Base-by-base conservation (phyloP, 179 eudicot species). In the Spergularia azorica region DNA sequence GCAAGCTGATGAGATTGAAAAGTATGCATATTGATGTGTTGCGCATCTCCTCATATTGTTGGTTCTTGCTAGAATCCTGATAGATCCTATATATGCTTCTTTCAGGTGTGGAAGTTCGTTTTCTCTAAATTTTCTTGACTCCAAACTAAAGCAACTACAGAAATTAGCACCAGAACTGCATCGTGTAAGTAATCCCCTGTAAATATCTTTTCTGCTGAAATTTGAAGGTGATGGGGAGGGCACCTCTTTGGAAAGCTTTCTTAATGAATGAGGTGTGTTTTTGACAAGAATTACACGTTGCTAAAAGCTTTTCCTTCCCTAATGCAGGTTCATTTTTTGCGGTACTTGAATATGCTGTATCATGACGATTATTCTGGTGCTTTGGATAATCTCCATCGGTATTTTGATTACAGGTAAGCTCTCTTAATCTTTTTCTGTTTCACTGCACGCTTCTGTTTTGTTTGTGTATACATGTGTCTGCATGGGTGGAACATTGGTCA, bases 311-410 rank as follows among this genome's bases (percentile, higher is more conserved):
- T 17, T 52, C 62, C 50, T 71, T 55, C 65, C 26, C 16, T 48
- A 62, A 56, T 63, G 67, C 86, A 95, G 98, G 97, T 91, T 81
- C 99, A 95, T 86, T 93, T 89, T 81, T 81, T 91, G 88, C 95
- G 91, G 32, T 93, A 95, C 84, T 87, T 93, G 84, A 93, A 93
- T 86, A 88, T 88, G 84, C 92, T 93, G 61, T 82, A 91, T 89
- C 97, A 95, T 76, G 94, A 91, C 56, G 98, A 95, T 84, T 93
- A 90, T 82, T 87, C 95, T 62, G 90, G 88, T 72, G 95, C 99
- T 82, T 83, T 93, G 86, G 99, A 95, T 83, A 95, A 93, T 87
- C 95, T 95, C 72, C 97, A 91, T 80, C 95, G 97, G 17, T 95
- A 95, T 83, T 95, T 95, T 89, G 98, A 95, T 86, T 88, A 93